Conservation (phyloP, 2,329 filamentous ascomycete species). For the Aspergillus latus region DNA sequence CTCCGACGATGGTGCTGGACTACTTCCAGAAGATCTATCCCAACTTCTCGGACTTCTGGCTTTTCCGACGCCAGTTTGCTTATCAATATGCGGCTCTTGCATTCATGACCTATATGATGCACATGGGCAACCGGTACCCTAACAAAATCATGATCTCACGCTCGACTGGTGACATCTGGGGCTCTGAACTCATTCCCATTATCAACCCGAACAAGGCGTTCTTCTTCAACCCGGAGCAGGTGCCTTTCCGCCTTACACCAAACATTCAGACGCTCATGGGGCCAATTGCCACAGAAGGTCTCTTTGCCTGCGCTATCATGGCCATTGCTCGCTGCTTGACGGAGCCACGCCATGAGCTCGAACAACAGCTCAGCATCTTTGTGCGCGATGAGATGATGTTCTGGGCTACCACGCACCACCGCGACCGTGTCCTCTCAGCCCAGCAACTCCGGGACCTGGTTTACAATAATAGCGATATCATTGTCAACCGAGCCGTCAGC, state of each 20-base stretch:
- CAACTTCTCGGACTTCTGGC: conserved; percentile 91
- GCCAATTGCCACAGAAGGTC: conserved; percentile 90
- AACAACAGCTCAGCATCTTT: conserved; percentile 90
- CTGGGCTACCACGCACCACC: conserved; percentile 84
- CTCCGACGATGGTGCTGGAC: conserved; percentile 75
- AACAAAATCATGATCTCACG: conserved; percentile 93
- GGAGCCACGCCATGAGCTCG: conserved; percentile 76
- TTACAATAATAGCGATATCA: conserved; percentile 80
- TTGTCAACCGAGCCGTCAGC: conserved; percentile 85
- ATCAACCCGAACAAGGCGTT: conserved; percentile 82
- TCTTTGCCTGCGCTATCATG: conserved; percentile 94
- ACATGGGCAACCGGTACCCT: conserved; percentile 93
- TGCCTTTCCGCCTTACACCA: conserved; percentile 94
- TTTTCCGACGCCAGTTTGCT: conserved; percentile 95
- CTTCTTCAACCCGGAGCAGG: conserved; percentile 92
- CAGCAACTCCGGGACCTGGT: conserved; percentile 75
- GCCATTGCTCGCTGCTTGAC: conserved; percentile 92
- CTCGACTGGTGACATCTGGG: conserved; percentile 90
- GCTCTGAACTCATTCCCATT: conserved; percentile 85
- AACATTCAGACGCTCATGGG: conserved; percentile 97
- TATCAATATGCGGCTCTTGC: conserved; percentile 94
- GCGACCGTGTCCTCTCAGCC: conserved; percentile 67
- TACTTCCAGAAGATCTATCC: conserved; percentile 89
- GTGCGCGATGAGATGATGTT: conserved; percentile 97
- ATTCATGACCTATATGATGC: conserved; percentile 98